Conservation (phyloP, 345 rosid species). For the Camelina laxa region DNA sequence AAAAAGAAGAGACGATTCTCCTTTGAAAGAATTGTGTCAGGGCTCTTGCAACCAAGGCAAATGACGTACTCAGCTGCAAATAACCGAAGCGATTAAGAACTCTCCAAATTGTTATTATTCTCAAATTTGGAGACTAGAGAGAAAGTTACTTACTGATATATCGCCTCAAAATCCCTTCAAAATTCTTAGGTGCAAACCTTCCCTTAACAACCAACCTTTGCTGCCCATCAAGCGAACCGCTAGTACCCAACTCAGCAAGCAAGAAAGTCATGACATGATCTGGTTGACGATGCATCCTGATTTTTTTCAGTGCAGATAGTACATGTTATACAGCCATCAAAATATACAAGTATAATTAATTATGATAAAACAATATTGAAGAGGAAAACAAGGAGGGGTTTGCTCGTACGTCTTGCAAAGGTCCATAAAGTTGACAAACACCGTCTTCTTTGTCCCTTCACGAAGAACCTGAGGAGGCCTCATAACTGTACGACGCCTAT, state of each 20-base stretch:
- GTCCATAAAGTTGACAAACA: constrained; percentile 94
- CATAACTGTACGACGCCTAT: constrained; percentile 96
- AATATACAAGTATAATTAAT: background rate
- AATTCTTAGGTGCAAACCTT: constrained; percentile 89
- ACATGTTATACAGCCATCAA: constrained; percentile 14
- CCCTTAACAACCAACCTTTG: constrained; percentile 93
- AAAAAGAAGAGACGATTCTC: constrained; percentile 76
- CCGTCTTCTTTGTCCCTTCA: constrained; percentile 98
- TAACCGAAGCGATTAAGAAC: constrained; percentile 10
- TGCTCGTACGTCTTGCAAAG: constrained; percentile 82
- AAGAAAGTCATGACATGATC: constrained; percentile 92
- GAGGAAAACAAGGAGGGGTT: constrained; percentile 19
- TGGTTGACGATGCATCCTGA: constrained; percentile 93
- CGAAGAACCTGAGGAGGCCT: constrained; percentile 98
- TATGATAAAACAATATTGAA: background rate
- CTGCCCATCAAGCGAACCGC: constrained; percentile 94
- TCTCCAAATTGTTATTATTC: background rate
- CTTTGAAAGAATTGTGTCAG: constrained; percentile 73
- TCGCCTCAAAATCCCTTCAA: constrained; percentile 85
- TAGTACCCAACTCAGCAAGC: constrained; percentile 95
- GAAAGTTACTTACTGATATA: constrained; percentile 74
- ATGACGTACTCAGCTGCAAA: constrained; percentile 61
- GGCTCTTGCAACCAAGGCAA: constrained; percentile 70
- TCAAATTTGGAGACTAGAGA: background rate
- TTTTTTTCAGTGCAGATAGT: background rate